phyloP scores from a whole-genome alignment of 2,329 filamentous ascomycete genomes.

The Fusarium verticillioides region DNA sequence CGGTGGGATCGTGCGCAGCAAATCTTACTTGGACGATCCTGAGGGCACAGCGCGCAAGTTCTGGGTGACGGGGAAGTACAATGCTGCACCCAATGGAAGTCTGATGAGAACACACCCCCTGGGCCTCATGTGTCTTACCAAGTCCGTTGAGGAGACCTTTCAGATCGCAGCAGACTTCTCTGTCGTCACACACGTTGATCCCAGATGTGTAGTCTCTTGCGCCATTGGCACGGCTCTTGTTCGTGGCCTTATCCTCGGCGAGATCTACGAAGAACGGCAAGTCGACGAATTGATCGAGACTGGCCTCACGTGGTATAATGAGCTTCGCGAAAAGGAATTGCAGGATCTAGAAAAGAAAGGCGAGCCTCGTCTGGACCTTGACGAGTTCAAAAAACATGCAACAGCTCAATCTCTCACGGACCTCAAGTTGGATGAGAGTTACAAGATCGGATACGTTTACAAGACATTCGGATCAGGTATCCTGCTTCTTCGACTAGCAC shows the following conservation, averaged over 20 bases:
- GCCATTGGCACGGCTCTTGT: constrained; percentile 59
- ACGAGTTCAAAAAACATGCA: constrained; percentile 56
- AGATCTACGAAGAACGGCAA: constrained; percentile 53
- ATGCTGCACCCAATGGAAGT: constrained; percentile 62
- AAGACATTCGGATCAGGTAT: constrained; percentile 63
- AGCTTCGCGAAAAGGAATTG: constrained; percentile 32
- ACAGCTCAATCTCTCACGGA: constrained; percentile 51
- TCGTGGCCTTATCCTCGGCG: constrained; percentile 57
- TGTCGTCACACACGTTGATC: constrained; percentile 61
- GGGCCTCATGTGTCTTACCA: constrained; percentile 58
- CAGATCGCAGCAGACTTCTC: constrained; percentile 55
- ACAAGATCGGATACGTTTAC: constrained; percentile 64
- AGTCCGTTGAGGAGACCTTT: constrained; percentile 56
- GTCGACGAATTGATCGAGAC: constrained; percentile 55
- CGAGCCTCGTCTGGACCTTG: constrained; percentile 51
- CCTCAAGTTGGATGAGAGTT: constrained; percentile 57
- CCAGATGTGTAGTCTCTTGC: constrained; percentile 61
- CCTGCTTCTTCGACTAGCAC: constrained; percentile 56
- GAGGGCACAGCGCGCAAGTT: constrained; percentile 51
- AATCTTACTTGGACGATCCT: constrained; percentile 54
- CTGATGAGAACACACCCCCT: constrained; percentile 65
- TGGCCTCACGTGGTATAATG: constrained; percentile 54
- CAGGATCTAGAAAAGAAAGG: constrained; percentile 42
- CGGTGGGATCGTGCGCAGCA: constrained; percentile 54
- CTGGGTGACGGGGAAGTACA: constrained; percentile 54